Base-by-base conservation (phyloP, 2,329 filamentous ascomycete species). In the Xylariomycetidae sp. region DNA sequence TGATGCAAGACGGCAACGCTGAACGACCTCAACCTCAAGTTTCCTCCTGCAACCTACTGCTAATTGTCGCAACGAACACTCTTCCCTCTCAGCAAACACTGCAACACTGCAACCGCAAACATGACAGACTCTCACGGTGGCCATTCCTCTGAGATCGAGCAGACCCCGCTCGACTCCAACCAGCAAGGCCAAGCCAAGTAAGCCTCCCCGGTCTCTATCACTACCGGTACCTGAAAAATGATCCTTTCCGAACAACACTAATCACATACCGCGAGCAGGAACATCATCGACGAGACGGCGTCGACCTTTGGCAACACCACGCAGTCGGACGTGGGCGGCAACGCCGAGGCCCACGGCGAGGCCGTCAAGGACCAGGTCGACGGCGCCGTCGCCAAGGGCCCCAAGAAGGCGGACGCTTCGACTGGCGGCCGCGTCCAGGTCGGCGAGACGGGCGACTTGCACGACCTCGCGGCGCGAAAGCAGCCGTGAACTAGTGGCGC, bases 401-500 rank as follows among this genome's bases (percentile, higher is more conserved):
- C 54, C 10, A 54, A 53, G 47, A 51, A 43, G 30, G 52, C 51
- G 5, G 52, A 56, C 26, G 36, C 43, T 20, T 35, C 28, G 6
- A 40, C 42, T 5, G 52, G 52, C 8, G 54, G 54, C 13, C 42
- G 54, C 19, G 54, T 57, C 3, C 38, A 44, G 25, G 53, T 57
- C n/a, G 54, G 29, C 25, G 54, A 57, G 45, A 52, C 48, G 24
- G 54, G 54, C 23, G 54, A 57, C 29, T 35, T 57, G 32, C 50
- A 51, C 25, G 53, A 57, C 13, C 44, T 56, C n/a, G 52, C 52
- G 18, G 49, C 53, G 13, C 47, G 35, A 31, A 47, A 46, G 26
- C 48, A 48, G 36, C 30, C 44, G n/a, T 15, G 19, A 31, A 25
- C 25, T 15, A 19, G 6, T 12, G 5, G 9, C 19, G 6, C 27